Percentiles rank a stretch among this genome's conserved stretches.
These are phyloP conservation scores for Sicyos edulis DNA, from an alignment of 306 rosid species.

Conservation along the genomic window DNA sequence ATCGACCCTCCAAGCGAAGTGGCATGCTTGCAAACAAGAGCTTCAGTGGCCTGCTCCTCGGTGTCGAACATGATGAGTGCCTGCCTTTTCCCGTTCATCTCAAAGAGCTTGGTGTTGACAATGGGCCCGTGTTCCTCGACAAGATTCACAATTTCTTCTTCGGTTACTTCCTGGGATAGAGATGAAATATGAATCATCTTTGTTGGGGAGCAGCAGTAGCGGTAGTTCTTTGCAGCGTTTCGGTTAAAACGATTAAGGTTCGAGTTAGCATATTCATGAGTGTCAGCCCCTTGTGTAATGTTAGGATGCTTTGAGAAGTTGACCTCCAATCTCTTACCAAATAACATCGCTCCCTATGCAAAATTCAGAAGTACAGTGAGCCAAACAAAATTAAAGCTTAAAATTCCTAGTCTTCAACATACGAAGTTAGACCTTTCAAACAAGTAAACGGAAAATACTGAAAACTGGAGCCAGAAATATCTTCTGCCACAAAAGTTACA, in stretches of 20 bases:
- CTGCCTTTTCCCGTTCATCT: slow-evolving; percentile 99
- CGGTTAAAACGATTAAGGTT: slow-evolving; percentile 98
- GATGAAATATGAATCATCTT: slow-evolving; percentile 91
- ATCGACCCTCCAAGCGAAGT: slow-evolving; percentile 64
- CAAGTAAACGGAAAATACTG: background rate
- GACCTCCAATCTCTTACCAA: slow-evolving; percentile 89
- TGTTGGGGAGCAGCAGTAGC: slow-evolving; percentile 95
- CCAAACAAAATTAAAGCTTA: background rate
- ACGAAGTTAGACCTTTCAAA: background rate
- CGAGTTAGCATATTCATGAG: slow-evolving; percentile 77
- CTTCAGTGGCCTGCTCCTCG: slow-evolving; percentile 96
- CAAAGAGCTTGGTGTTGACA: slow-evolving; percentile 72
- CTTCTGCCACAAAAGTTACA: background rate
- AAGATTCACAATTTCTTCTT: slow-evolving; percentile 74
- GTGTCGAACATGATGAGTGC: slow-evolving; percentile 79
- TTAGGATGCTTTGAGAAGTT: slow-evolving; percentile 87
- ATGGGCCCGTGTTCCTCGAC: slow-evolving; percentile 76
- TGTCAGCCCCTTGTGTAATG: slow-evolving; percentile 90
- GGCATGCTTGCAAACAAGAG: slow-evolving; percentile 96
- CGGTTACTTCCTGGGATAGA: slow-evolving; percentile 77
- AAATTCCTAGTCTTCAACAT: background rate
- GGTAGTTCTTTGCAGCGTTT: slow-evolving; percentile 95
- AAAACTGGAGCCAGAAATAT: too few species aligned
- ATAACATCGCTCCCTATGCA: slow-evolving; percentile 70
- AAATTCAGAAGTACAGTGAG: background rate